phyloP scores from a whole-genome alignment of 805 yeast species.

The Candida maris region DNA sequence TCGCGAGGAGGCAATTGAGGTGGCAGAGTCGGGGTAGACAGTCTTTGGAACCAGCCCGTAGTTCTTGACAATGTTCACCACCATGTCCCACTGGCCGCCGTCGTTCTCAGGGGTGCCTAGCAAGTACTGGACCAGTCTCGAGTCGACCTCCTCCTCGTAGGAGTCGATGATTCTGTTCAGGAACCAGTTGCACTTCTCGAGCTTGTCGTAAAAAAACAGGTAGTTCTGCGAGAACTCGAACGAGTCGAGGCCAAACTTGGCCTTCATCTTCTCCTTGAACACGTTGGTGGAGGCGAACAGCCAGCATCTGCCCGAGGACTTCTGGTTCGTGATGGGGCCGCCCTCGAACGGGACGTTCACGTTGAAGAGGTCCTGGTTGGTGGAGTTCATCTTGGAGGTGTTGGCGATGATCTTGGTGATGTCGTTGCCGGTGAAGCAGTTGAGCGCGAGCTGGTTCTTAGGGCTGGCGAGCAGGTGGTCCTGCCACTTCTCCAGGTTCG shows the following conservation, averaged over 20 bases:
- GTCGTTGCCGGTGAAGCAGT: conserved; percentile 48
- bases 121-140: conserved; percentile 65
- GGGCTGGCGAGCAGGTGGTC: conserved; percentile 40
- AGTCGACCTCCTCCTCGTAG: conserved; percentile 61
- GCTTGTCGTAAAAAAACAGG: conserved; percentile 79
- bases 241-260: conserved; percentile 57
- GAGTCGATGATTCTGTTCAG: conserved; percentile 73
- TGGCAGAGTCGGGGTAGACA: conserved; percentile 66
- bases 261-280: conserved; percentile 61
- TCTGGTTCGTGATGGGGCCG: conserved; percentile 70
- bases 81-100: conserved; percentile 92
- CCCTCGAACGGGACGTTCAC: conserved; percentile 47
- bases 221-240: conserved; percentile 81
- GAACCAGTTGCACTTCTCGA: conserved; percentile 81
- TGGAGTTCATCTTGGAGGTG: conserved; percentile 26
- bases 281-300: conserved; percentile 81
- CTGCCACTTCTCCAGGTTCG: conserved; percentile 44
- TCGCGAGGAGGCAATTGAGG: conserved; percentile 49
- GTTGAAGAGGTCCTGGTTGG: conserved; percentile 41
- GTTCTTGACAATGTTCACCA: conserved; percentile 68
- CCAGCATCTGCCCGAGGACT: conserved; percentile 84
- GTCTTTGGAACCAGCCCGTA: conserved; percentile 80
- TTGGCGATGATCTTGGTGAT: conserved; percentile 41
- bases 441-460: conserved; percentile 50
- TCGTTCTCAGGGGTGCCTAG: conserved; percentile 67